phyloP scores from a whole-genome alignment of 352 stramenopile genomes.

The Phytophthora citrophthora region DNA sequence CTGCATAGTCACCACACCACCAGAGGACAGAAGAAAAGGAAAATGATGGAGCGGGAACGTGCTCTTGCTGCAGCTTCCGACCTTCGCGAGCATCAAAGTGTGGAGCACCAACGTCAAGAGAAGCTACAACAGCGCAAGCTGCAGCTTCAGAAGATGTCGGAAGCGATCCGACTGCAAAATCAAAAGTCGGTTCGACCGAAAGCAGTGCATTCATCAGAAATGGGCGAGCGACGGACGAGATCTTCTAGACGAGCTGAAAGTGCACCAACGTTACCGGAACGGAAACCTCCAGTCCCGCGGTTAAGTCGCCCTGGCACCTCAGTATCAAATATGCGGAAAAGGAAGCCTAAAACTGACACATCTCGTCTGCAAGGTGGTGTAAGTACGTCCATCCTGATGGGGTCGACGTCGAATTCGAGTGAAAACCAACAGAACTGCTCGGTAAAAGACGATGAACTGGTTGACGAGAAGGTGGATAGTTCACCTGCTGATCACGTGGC shows the following conservation, averaged over 20 bases:
- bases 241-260: background rate
- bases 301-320: slow-evolving; percentile 34
- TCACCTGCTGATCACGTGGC: background rate
- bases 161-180: slow-evolving; percentile 64
- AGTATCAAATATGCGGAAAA: slow-evolving; percentile 14
- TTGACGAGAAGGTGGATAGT: background rate
- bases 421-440: background rate
- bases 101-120: slow-evolving; percentile 30
- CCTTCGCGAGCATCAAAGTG: slow-evolving; percentile 43
- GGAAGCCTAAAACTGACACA: slow-evolving; percentile 8
- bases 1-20: slow-evolving; percentile 35
- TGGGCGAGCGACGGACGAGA: background rate
- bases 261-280: slow-evolving; percentile 23
- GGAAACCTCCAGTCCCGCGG: slow-evolving; percentile 65
- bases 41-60: slow-evolving; percentile 48
- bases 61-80: slow-evolving; percentile 48
- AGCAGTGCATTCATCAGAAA: background rate
- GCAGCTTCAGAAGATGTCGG: slow-evolving; percentile 54
- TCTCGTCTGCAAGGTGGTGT: slow-evolving; percentile 11
- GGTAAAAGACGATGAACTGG: background rate
- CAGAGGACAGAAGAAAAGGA: slow-evolving; percentile 42
- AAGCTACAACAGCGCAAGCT: slow-evolving; percentile 46
- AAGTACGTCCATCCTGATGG: slow-evolving; percentile 37
- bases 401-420: background rate
- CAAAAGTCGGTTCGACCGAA: slow-evolving; percentile 24